Evolutionary conservation across 768 basidiomycete genomes (phyloP), one percentile per base, ranked within the genome.

Genomic region (Heimioporus sp.): DNA sequence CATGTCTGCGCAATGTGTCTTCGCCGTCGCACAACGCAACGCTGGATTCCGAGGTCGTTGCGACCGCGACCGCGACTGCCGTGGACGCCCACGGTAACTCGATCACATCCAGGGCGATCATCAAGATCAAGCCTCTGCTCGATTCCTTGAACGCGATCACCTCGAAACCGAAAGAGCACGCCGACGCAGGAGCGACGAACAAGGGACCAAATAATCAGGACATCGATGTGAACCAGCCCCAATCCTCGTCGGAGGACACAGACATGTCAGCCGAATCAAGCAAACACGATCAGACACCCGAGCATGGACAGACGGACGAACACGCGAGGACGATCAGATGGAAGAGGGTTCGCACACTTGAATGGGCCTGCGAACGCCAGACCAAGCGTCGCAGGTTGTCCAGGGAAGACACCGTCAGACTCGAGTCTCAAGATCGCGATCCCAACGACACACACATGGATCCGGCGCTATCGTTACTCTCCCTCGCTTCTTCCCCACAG

Each of bases 311-410:
- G 45, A 24, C 36, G 52, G 54, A 53, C 43, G 54, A 12, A 8
- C 34, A 21, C 48, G 21, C 12, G 11, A 57, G 44, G 17, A 8
- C 40, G 8, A 4, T 43, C 36, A 54, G 10, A 41, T 52, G 53
- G 38, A 68, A 65, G 56, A 59, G 58, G 20, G 53, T 62, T 45
- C 67, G 66, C 44, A 72, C 71, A 2, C 69, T 78, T 12, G 76
- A 77, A 55, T 77, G 75, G 76, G 76, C 76, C 13, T 77, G 76
- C 54, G 70, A 75, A 21, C 71, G 65, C 41, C 67, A 69, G 19
- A 55, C 70, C 16, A 75, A 73, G 51, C 74, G 73, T 17, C 64
- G 65, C 35, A 72, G 69, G 50, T 43, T 57, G 36, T 55, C 48
- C 46, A 66, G 45, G 42, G 57, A 57, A 34, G 55, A 48, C 37